A percentile compares a stretch with the other conserved stretches of the same genome.
Conservation (phyloP, 148 eudicot species). For the Silene latifolia region DNA sequence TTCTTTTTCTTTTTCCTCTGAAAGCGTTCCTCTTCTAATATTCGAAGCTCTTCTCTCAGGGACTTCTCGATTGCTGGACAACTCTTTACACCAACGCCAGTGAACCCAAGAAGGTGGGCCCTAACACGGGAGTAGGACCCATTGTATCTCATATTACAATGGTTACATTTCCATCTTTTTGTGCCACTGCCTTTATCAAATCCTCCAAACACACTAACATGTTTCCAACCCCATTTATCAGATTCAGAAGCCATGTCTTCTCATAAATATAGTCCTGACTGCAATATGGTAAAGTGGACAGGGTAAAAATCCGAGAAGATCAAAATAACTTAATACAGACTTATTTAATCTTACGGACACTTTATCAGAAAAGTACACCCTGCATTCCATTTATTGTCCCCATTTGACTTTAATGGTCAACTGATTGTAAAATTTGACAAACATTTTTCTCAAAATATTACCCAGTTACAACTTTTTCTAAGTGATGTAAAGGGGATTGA, state of each 20-base stretch:
- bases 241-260: conserved; percentile 41
- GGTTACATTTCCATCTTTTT: conserved; percentile 52
- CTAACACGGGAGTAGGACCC: conserved; percentile 51
- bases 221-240: conserved; percentile 58
- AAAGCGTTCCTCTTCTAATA: conserved; percentile 40
- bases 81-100: conserved; percentile 47
- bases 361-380: not conserved
- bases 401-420: not conserved
- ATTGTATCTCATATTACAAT: conserved; percentile 43
- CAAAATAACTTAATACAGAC: not conserved
- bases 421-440: no score
- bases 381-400: not conserved
- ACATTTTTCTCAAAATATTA: no score
- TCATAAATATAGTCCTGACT: not conserved
- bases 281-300: conserved; percentile 10
- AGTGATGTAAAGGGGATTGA: no score
- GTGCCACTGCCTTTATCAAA: conserved; percentile 54
- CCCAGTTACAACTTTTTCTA: no score
- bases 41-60: conserved; percentile 38
- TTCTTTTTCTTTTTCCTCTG: conserved; percentile 39
- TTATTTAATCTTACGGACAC: not conserved
- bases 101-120: conserved; percentile 53
- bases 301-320: not conserved
- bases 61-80: conserved; percentile 52
- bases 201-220: conserved; percentile 47